A percentile compares a stretch with the other conserved stretches of the same genome.
Conservation (phyloP, 768 basidiomycete genomes). For the Macrolepiota dolichaula region DNA sequence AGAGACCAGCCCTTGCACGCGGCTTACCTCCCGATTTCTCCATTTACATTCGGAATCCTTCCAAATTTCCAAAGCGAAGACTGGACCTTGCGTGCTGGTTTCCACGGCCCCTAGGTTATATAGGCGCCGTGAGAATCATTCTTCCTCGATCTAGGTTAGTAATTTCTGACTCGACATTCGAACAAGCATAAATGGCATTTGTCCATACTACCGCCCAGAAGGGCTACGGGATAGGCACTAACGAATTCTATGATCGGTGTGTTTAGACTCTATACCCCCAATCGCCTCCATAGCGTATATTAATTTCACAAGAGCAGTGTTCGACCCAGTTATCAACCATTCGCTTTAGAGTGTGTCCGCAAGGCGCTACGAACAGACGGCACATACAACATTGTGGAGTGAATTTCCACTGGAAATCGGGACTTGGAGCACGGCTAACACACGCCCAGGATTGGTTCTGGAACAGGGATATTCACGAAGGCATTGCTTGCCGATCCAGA, state of each 20-base stretch:
- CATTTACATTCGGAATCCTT: no score
- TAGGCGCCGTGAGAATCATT: no score
- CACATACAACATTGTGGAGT: slow-evolving; percentile 71
- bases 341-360: slow-evolving; percentile 60
- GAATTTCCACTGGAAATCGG: slow-evolving; percentile 18
- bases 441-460: slow-evolving; percentile 64
- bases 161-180: slow-evolving; percentile 3
- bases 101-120: no score
- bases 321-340: slow-evolving; percentile 78
- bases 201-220: slow-evolving; percentile 64
- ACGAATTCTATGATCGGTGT: slow-evolving; percentile 76
- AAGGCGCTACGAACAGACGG: slow-evolving; percentile 32
- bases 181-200: slow-evolving; percentile 23
- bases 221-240: slow-evolving; percentile 83
- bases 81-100: no score
- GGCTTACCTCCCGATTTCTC: no score
- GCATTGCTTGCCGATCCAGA: slow-evolving; percentile 66
- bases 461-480: slow-evolving; percentile 88
- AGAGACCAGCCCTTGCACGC: no score
- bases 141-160: no score
- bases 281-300: not conserved
- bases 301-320: slow-evolving; percentile 40
- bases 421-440: not conserved
- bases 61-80: no score
- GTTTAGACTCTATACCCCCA: slow-evolving; percentile 2